A percentile compares a stretch with the other conserved stretches of the same genome.
Evolutionary conservation across 78 protist species (phyloP).

Genomic region (Polysphondylium violaceum): DNA sequence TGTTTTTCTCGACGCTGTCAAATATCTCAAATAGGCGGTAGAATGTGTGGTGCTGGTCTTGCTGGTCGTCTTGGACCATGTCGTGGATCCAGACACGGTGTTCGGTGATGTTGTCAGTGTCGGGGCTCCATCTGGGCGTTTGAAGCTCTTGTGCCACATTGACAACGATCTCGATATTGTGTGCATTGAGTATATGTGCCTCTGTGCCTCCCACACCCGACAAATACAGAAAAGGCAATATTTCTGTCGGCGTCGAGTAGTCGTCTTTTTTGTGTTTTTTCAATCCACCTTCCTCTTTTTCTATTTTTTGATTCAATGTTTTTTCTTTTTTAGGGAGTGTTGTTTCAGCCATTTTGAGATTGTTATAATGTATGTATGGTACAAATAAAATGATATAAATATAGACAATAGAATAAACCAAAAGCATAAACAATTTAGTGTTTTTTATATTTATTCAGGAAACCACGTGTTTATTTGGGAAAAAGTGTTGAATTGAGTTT

Average conservation of each 20-base stretch:
- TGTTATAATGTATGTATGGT: background rate
- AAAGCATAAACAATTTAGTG: background rate
- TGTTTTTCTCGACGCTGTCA: background rate
- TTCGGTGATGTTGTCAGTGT: background rate
- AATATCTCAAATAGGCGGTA: background rate
- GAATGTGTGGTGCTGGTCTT: constrained; percentile 1
- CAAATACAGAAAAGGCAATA: constrained; percentile 29
- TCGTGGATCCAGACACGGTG: constrained; percentile 13
- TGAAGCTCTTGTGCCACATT: constrained; percentile 28
- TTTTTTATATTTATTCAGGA: no score
- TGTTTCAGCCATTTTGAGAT: background rate
- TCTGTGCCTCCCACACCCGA: constrained; percentile 16
- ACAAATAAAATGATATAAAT: background rate
- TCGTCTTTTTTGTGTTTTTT: background rate
- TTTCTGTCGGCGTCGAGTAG: background rate
- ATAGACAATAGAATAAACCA: background rate
- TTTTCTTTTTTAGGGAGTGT: background rate
- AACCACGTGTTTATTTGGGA: no score
- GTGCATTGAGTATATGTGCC: background rate
- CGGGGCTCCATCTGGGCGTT: background rate
- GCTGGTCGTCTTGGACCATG: constrained; percentile 3
- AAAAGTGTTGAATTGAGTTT: no score
- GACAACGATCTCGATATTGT: constrained; percentile 2
- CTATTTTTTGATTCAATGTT: constrained; percentile 22
- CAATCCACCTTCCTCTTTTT: background rate